Conservation (phyloP, 164 flowering plant species). For the Aristolochia contorta region DNA sequence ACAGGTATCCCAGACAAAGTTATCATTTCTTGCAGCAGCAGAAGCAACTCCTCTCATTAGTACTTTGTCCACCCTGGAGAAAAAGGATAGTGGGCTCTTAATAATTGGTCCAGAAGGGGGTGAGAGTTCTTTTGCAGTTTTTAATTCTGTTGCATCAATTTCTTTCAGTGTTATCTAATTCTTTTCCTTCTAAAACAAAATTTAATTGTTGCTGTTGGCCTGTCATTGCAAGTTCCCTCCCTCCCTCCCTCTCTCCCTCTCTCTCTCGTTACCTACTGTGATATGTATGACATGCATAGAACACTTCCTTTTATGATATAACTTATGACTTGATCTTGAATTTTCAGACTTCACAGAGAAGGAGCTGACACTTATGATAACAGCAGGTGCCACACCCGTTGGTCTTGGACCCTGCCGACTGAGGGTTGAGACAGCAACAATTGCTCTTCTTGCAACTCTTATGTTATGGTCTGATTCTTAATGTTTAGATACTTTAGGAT, state of each 20-base stretch:
- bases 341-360: constrained; percentile 68
- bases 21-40: constrained; percentile 72
- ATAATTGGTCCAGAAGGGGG: constrained; percentile 97
- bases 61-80: constrained; percentile 31
- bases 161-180: not conserved
- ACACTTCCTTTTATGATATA: not conserved
- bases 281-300: not conserved
- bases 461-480: constrained; percentile 90
- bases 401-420: constrained; percentile 87
- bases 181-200: no score
- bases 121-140: constrained; percentile 24
- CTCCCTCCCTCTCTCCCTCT: no score
- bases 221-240: no score
- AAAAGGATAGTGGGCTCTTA: constrained; percentile 42
- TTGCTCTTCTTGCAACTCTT: constrained; percentile 61
- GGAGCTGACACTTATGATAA: constrained; percentile 48
- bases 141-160: not conserved
- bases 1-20: constrained; percentile 59
- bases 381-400: constrained; percentile 74
- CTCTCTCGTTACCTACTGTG: no score
- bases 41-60: constrained; percentile 60
- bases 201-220: no score
- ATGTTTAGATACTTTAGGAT: constrained; percentile 1
- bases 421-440: constrained; percentile 89
- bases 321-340: not conserved